Conservation (phyloP, 73 alveolate species). For the Blepharisma stoltei region DNA sequence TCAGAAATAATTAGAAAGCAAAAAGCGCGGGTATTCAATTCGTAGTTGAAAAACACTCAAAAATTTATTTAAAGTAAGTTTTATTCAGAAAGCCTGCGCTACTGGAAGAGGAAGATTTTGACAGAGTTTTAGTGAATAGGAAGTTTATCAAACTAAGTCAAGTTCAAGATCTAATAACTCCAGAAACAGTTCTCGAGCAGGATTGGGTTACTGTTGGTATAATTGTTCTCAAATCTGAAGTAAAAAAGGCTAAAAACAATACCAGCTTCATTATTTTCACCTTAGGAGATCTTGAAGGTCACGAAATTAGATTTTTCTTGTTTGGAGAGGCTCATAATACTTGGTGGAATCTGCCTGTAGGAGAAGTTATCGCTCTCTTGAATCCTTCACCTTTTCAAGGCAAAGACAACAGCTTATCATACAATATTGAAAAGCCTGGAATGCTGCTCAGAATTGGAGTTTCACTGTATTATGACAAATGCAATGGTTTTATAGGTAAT, state of each 20-base stretch:
- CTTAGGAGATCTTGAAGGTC: neutral
- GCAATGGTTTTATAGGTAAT: conserved; percentile 7
- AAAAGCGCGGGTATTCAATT: neutral
- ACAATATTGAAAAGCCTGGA: neutral
- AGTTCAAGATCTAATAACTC: neutral
- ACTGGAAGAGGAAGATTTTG: neutral
- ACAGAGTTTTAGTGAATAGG: neutral
- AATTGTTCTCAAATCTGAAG: neutral
- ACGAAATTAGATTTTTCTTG: neutral
- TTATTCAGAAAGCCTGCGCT: neutral
- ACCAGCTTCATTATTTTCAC: neutral
- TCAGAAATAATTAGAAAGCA: neutral
- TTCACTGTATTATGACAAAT: neutral
- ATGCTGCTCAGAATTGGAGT: neutral
- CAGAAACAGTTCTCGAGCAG: neutral
- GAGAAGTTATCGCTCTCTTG: neutral
- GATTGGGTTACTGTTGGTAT: conserved; percentile 17
- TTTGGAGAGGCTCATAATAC: neutral
- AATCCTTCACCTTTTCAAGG: conserved; percentile 11
- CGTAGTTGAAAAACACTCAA: neutral
- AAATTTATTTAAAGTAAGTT: neutral
- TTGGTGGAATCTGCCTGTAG: neutral
- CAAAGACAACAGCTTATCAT: neutral
- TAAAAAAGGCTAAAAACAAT: neutral
- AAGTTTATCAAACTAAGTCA: neutral